A percentile compares a stretch with the other conserved stretches of the same genome.
Evolutionary conservation across 305 asterid genomes (phyloP).

Genomic region (Striga hermonthica): DNA sequence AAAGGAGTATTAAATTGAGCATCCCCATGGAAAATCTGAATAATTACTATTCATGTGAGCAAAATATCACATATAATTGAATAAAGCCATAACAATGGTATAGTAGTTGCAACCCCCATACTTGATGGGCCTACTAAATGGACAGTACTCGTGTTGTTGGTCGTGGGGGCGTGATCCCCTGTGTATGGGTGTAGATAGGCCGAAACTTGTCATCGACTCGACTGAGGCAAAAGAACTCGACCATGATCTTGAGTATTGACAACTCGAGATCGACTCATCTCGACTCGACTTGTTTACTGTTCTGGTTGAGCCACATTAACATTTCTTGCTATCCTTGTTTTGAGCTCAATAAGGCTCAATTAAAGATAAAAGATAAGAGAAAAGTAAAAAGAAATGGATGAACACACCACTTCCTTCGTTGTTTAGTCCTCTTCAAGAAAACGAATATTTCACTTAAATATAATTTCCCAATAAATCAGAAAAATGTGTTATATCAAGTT

Average conservation of each 20-base stretch:
- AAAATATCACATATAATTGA: conserved; percentile 18
- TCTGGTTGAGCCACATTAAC: no score
- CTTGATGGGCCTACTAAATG: conserved; percentile 21
- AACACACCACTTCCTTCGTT: no score
- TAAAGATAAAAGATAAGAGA: no score
- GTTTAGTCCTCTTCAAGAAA: no score
- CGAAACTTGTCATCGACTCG: background rate
- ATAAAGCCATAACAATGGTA: conserved; percentile 18
- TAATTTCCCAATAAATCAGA: background rate
- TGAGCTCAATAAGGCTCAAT: no score
- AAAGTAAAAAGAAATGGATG: no score
- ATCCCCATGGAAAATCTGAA: background rate
- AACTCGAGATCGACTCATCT: no score
- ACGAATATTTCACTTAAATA: background rate
- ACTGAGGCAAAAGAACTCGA: no score
- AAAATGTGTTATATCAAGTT: background rate
- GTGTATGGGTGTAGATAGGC: background rate
- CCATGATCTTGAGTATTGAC: no score
- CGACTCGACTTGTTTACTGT: no score
- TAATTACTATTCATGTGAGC: conserved; percentile 23
- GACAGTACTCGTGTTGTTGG: conserved; percentile 4
- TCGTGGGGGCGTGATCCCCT: background rate
- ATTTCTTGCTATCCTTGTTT: no score
- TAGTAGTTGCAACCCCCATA: conserved; percentile 15
- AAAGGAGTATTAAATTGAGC: background rate